Conservation (phyloP, 805 yeast species). For the Candida maris region DNA sequence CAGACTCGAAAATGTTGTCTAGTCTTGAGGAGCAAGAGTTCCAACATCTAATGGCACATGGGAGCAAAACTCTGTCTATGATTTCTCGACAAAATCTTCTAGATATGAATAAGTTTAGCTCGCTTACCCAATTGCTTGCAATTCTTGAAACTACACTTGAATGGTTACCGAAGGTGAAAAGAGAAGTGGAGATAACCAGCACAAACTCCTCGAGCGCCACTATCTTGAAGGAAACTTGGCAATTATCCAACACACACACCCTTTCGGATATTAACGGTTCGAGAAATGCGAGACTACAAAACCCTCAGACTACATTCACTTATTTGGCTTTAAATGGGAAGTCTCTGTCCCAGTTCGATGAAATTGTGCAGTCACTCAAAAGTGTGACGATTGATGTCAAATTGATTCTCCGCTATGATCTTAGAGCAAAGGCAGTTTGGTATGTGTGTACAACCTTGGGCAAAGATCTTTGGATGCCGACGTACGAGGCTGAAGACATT, state of each 20-base stretch:
- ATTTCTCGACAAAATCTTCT: conserved; percentile 45
- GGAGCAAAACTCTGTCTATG: conserved; percentile 29
- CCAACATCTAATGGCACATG: conserved; percentile 23
- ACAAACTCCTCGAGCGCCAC: conserved; percentile 16
- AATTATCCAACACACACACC: conserved; percentile 18
- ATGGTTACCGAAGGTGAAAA: conserved; percentile 58
- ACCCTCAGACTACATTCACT: neutral
- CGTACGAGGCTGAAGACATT: conserved; percentile 54
- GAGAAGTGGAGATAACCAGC: conserved; percentile 26
- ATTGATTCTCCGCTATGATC: conserved; percentile 53
- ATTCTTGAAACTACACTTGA: conserved; percentile 53
- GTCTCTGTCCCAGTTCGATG: conserved; percentile 35
- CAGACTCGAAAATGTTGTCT: conserved; percentile 13
- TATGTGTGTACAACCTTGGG: conserved; percentile 47
- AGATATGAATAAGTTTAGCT: conserved; percentile 47
- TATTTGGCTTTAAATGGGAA: conserved; percentile 27
- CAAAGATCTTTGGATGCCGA: conserved; percentile 48
- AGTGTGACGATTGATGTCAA: conserved; percentile 36
- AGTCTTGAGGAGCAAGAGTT: conserved; percentile 27
- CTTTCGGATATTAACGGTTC: conserved; percentile 1
- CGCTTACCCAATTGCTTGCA: conserved; percentile 49
- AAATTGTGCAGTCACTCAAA: conserved; percentile 33
- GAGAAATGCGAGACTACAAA: neutral
- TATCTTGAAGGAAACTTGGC: conserved; percentile 30
- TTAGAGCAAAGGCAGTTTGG: conserved; percentile 51